Percentiles rank a stretch among this genome's conserved stretches.
Conservation (phyloP, 352 stramenopile genomes). For the Peronospora farinosa region DNA sequence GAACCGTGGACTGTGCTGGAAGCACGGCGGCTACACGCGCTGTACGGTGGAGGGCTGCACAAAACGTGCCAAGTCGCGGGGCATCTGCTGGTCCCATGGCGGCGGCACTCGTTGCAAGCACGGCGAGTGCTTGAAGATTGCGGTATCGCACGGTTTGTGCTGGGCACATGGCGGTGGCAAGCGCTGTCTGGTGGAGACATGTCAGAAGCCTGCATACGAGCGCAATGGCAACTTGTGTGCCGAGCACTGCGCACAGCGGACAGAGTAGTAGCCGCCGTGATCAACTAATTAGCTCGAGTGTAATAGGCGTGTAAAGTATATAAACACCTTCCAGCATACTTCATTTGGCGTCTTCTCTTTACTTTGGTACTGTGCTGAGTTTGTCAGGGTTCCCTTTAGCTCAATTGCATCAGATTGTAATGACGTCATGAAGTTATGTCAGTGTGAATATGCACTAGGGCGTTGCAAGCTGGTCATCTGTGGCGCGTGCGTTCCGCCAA, state of each 20-base stretch:
- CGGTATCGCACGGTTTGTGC: slow-evolving; percentile 43
- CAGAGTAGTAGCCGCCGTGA: background rate
- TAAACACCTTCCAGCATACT: background rate
- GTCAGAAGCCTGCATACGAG: slow-evolving; percentile 44
- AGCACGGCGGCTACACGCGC: slow-evolving; percentile 39
- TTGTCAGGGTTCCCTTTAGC: no score
- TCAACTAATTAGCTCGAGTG: background rate
- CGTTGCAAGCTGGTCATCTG: no score
- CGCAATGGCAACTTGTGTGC: slow-evolving; percentile 43
- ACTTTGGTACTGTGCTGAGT: no score
- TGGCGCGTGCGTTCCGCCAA: no score
- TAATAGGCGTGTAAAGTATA: slow-evolving; percentile 1
- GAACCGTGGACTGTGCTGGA: slow-evolving; percentile 43
- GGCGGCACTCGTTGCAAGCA: slow-evolving; percentile 60
- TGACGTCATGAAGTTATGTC: no score
- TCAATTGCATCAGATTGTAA: no score
- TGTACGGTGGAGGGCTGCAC: slow-evolving; percentile 47
- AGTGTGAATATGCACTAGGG: no score
- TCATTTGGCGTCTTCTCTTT: background rate
- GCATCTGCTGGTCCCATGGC: slow-evolving; percentile 81
- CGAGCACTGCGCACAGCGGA: slow-evolving; percentile 28
- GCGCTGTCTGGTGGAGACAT: slow-evolving; percentile 35
- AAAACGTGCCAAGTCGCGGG: slow-evolving; percentile 69
- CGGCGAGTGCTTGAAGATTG: slow-evolving; percentile 47
- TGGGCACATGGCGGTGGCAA: slow-evolving; percentile 53